Evolutionary conservation across 768 basidiomycete genomes (phyloP).

Genomic region (Candolleomyces efflorescens): DNA sequence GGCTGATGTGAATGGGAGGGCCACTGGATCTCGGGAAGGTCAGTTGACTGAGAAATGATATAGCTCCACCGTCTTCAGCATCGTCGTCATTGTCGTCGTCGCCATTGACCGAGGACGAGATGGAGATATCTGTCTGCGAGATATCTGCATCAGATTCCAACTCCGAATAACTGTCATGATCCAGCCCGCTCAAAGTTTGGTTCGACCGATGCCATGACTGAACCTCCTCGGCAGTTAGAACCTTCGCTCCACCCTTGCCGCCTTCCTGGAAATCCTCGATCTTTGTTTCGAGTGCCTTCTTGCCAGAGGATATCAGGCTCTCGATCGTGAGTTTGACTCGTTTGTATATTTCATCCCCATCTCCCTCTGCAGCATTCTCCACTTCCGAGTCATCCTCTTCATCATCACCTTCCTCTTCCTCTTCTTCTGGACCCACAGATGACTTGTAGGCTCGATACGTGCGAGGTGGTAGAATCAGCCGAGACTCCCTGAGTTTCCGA

Average conservation of each 20-base stretch:
- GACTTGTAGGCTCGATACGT: slow-evolving; percentile 54
- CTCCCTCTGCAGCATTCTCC: slow-evolving; percentile 29
- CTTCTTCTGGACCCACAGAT: slow-evolving; percentile 40
- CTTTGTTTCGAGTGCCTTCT: slow-evolving; percentile 56
- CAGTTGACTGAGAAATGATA: background rate
- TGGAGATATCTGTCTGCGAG: slow-evolving; percentile 5
- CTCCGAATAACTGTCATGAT: slow-evolving; percentile 14
- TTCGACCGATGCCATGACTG: slow-evolving; percentile 49
- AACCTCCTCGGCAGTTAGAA: slow-evolving; percentile 70
- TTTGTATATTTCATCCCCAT: slow-evolving; percentile 54
- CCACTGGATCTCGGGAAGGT: background rate
- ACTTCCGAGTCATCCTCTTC: slow-evolving; percentile 39
- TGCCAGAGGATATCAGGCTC: slow-evolving; percentile 51
- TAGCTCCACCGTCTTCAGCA: slow-evolving; percentile 22
- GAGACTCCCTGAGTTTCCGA: slow-evolving; percentile 76
- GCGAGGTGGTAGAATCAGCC: slow-evolving; percentile 70
- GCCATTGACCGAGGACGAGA: slow-evolving; percentile 4
- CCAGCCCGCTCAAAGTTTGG: slow-evolving; percentile 11
- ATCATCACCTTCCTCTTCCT: slow-evolving; percentile 41
- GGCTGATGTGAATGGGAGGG: slow-evolving; percentile 9
- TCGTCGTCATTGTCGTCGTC: slow-evolving; percentile 21
- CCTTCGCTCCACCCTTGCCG: slow-evolving; percentile 50
- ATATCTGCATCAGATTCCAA: slow-evolving; percentile 7
- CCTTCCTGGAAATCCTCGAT: slow-evolving; percentile 47
- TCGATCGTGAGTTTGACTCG: slow-evolving; percentile 66